A percentile compares a stretch with the other conserved stretches of the same genome.
phyloP scores from a whole-genome alignment of 1,284 basidiomycete species.

The Ustilago shanxiensis region DNA sequence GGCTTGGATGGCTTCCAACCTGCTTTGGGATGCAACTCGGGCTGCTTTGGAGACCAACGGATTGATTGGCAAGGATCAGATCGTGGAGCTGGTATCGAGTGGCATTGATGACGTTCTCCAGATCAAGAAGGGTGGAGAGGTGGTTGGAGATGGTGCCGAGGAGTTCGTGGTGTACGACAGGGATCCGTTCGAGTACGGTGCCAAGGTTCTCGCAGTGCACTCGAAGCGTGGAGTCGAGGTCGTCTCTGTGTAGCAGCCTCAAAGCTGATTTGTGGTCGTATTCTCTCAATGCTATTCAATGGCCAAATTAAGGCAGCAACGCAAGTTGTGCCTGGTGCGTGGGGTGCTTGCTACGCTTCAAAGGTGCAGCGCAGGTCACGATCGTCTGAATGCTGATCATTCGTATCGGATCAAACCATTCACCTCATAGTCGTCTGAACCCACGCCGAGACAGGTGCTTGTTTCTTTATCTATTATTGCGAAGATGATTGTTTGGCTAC shows the following conservation, averaged over 20 bases:
- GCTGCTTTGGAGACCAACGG: slow-evolving; percentile 56
- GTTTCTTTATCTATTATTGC: too few species aligned
- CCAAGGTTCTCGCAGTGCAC: slow-evolving; percentile 76
- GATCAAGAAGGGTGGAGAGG: slow-evolving; percentile 67
- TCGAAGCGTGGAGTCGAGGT: slow-evolving; percentile 42
- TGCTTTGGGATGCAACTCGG: slow-evolving; percentile 76
- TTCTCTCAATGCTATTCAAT: too few species aligned
- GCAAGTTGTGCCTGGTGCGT: too few species aligned
- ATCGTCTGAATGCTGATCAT: too few species aligned
- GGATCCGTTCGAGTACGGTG: slow-evolving; percentile 75
- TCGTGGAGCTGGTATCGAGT: slow-evolving; percentile 76
- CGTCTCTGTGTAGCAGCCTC: slow-evolving; percentile 22
- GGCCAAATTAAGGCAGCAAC: too few species aligned
- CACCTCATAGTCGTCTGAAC: too few species aligned
- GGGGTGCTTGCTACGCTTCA: too few species aligned
- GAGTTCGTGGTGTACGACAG: slow-evolving; percentile 79
- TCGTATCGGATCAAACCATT: too few species aligned
- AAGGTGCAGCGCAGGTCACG: too few species aligned
- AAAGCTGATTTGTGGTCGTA: too few species aligned
- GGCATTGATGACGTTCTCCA: slow-evolving; percentile 78
- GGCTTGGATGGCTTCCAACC: slow-evolving; percentile 77
- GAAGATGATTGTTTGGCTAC: background rate
- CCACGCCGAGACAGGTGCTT: too few species aligned
- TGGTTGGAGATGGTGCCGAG: slow-evolving; percentile 44
- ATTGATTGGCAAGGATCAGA: slow-evolving; percentile 73